Conservation (phyloP, 2,329 filamentous ascomycete genomes). For the Alternaria arborescens region DNA sequence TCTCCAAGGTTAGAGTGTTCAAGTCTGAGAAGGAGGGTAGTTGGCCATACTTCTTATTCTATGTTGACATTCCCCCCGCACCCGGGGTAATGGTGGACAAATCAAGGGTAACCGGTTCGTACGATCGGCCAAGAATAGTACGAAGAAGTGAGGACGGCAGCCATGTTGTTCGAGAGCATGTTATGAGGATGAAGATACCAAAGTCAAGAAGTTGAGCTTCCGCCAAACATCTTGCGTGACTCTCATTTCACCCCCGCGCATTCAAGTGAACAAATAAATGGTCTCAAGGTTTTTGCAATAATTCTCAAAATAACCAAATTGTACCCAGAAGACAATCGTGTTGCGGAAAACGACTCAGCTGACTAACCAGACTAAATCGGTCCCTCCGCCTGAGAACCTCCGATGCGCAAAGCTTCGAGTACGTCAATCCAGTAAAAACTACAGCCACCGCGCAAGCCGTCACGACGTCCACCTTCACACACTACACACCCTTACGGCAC, state of each 20-base stretch:
- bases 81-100: background rate
- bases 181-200: background rate
- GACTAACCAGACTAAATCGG: slow-evolving; percentile 1
- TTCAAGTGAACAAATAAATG: background rate
- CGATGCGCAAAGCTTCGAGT: slow-evolving; percentile 3
- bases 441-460: background rate
- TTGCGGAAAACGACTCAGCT: background rate
- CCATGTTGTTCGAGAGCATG: slow-evolving; percentile 12
- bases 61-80: background rate
- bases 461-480: background rate
- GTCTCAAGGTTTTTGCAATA: background rate
- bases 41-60: slow-evolving; percentile 25
- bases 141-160: slow-evolving; percentile 5
- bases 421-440: background rate
- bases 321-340: background rate
- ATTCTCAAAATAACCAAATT: background rate
- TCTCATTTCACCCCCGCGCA: fast-evolving
- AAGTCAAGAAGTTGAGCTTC: background rate
- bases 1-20: slow-evolving; percentile 23
- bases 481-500: slow-evolving; percentile 8
- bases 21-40: slow-evolving; percentile 17
- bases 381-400: background rate
- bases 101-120: background rate
- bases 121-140: background rate
- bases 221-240: background rate